Evolutionary conservation across 208 protist genomes (phyloP).

Genomic region (Leishmania tarentolae): DNA sequence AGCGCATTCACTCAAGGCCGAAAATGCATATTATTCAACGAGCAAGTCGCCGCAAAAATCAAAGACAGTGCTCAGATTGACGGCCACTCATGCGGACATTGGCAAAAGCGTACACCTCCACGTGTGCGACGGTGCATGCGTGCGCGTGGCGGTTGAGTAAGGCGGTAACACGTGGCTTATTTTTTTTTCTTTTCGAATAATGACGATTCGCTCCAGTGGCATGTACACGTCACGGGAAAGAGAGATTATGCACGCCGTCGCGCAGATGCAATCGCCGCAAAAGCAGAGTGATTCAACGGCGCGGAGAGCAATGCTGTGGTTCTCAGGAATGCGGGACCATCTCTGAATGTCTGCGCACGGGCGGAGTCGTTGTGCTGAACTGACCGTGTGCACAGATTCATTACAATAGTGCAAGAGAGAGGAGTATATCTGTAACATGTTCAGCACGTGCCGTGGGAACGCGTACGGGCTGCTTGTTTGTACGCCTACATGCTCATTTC

Average conservation of each 20-base stretch:
- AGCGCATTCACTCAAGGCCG: not conserved
- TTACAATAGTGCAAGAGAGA: not conserved
- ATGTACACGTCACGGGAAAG: not conserved
- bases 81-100: not conserved
- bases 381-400: not conserved
- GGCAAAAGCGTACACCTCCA: not conserved
- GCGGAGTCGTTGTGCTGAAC: not conserved
- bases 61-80: not conserved
- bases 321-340: not conserved
- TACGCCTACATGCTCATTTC: not conserved
- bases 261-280: not conserved
- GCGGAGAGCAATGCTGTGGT: not conserved
- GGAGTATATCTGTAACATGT: not conserved
- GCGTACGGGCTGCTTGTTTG: not conserved
- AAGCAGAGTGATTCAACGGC: not conserved
- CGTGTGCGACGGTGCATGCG: not conserved
- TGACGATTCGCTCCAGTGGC: not conserved
- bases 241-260: not conserved
- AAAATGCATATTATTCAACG: not conserved
- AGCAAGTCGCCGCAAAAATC: not conserved
- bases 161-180: not conserved
- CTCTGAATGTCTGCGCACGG: not conserved
- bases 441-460: not conserved
- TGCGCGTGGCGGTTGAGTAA: not conserved
- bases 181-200: slow-evolving; percentile 11